Conservation (phyloP, 345 rosid genomes). For the Laguncularia racemosa region DNA sequence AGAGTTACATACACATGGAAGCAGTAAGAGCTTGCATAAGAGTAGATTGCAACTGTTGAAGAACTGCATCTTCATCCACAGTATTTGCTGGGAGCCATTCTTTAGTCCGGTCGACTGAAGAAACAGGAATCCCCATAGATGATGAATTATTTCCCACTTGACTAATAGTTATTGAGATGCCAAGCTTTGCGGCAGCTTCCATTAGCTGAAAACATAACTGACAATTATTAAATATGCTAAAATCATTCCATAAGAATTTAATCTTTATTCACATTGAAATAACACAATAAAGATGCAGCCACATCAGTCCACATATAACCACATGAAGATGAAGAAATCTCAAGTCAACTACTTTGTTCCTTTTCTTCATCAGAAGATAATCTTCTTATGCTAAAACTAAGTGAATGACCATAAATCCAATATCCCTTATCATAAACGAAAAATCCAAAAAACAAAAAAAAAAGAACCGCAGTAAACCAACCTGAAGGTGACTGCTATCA, state of each 20-base stretch:
- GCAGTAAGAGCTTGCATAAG: slow-evolving; percentile 76
- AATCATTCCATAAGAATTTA: no score
- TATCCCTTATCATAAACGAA: not conserved
- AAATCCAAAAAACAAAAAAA: not conserved
- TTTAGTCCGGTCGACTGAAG: slow-evolving; percentile 47
- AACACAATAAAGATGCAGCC: no score
- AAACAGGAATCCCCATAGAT: slow-evolving; percentile 36
- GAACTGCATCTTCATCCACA: slow-evolving; percentile 80
- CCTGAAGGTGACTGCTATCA: slow-evolving; percentile 87
- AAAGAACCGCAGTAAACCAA: slow-evolving; percentile 13
- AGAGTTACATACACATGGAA: slow-evolving; percentile 44
- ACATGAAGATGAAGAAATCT: no score
- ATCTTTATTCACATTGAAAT: no score
- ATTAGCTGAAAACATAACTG: slow-evolving; percentile 46
- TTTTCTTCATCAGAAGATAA: no score
- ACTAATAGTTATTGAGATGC: slow-evolving; percentile 52
- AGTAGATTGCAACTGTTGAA: slow-evolving; percentile 66
- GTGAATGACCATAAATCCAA: not conserved
- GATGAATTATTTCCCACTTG: slow-evolving; percentile 65
- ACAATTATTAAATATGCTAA: not conserved
- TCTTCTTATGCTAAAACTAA: no score
- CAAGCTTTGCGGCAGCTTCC: slow-evolving; percentile 77
- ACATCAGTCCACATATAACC: no score
- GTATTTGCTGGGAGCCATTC: slow-evolving; percentile 79
- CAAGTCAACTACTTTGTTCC: no score